Evolutionary conservation across 164 flowering plant genomes (phyloP), one percentile per base, ranked within the genome.

Genomic region (Echeveria elegans): DNA sequence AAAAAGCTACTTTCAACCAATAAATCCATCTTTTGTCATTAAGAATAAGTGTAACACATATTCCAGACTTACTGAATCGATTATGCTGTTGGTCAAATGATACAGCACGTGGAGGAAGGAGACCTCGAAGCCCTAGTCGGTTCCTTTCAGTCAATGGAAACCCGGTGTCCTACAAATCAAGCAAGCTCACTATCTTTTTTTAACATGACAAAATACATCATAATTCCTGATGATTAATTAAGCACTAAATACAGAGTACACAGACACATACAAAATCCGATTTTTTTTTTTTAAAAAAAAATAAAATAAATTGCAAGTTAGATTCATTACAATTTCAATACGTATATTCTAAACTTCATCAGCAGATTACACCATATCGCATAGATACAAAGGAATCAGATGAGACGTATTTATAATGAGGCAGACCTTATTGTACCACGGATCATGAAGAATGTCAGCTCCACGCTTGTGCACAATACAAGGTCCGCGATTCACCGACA

Each of bases 51-150:
- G n/a, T n/a, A n/a, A n/a, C n/a, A n/a, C n/a, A n/a, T n/a, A n/a
- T n/a, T n/a, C n/a, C n/a, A 31, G 43, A 83, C 97, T 85, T 65
- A 95, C 99, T 92, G 72, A 95, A 95, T 40, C 97, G 95, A 60
- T 66, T 94, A 83, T 92, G 84, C 75, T 95, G 99, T 72, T 95
- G 96, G 79, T 87, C 91, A 73, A 95, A 95, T 37, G 99, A 88
- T 68, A 95, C 81, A 65, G 92, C 86, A 31, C 99, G 96, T 67
- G 97, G 99, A 31, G 99, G 99, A 52, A 95, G 94, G 64, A 95
- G 92, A 59, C 99, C 99, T 12, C 99, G 97, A 26, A 95, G 92
- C 43, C 99, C 99, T n/a, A 95, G 86, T 24, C 99, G 80, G 73
- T 95, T 94, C 77, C 99, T 87, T 76, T 95, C 97, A 26, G 97